Base-by-base conservation (phyloP, 2,329 filamentous ascomycete genomes). In the Ceratocystis albifundus region DNA sequence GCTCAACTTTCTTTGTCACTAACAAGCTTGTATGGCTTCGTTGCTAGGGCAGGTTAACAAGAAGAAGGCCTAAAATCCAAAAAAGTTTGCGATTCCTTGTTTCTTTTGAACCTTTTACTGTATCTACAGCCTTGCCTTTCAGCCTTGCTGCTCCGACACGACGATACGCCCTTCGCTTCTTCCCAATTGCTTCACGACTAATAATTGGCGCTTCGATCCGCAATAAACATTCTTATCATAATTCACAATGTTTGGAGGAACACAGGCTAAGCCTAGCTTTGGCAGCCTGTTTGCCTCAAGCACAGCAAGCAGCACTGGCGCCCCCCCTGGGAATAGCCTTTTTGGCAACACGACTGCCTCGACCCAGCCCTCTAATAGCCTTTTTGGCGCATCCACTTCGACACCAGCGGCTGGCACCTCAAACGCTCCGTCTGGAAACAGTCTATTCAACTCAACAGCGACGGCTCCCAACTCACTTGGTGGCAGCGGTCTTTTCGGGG, bases 401-500 rank as follows among this genome's bases (percentile, higher is more conserved):
- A 67, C 70, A 46, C 66, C 64, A n/a, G 67, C 68, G 25, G 64
- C 70, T 50, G 55, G 55, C 7, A 17, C 25, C 55, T 32, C 17
- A n/a, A 59, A 59, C 20, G 41, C 66, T 30, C 61, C 62, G 48
- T 53, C 69, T 30, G 68, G 68, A 41, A 55, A 46, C 59, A 70
- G 69, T 46, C 65, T 72, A 5, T 73, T 74, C 68, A 61, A 50
- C 32, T 67, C 69, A 50, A 63, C 69, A 3, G 61, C 67, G 44
- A 61, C 72, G 25, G 69, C 73, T 48, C 74, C 76, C 10, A 53
- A 53, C 48, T 25, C 20, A 7, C 48, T 53, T 36, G 55, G 55
- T 7, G 55, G 55, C 55, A 36, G 28, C 30, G 76, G 74, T 32
- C 70, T 78, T 8, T 78, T 79, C 68, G 75, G 75, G 46, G 69